These are phyloP conservation scores for Macrolepiota dolichaula DNA, from an alignment of 768 basidiomycete genomes.

Conservation along the genomic window DNA sequence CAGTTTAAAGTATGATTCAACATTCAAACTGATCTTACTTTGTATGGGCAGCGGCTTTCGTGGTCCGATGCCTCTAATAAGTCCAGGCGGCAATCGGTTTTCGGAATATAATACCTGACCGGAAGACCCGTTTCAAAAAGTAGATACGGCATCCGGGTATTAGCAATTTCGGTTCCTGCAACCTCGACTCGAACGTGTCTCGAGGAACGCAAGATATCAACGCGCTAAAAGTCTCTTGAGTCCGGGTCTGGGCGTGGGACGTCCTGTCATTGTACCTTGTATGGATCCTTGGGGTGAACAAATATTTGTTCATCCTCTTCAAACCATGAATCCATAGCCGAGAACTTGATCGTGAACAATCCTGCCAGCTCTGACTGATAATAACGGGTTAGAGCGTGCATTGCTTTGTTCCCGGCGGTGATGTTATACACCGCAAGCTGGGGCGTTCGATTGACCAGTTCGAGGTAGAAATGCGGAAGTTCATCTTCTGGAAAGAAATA, in stretches of 20 bases:
- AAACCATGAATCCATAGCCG: constrained; percentile 59
- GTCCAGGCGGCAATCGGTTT: constrained; percentile 50
- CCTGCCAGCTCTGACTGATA: constrained; percentile 35
- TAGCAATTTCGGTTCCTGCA: constrained; percentile 60
- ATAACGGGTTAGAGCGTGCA: constrained; percentile 25
- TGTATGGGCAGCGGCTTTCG: constrained; percentile 58
- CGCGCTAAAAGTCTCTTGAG: constrained; percentile 39
- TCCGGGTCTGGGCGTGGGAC: not conserved
- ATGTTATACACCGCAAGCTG: constrained; percentile 42
- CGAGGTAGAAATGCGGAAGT: constrained; percentile 40
- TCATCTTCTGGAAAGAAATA: constrained; percentile 53
- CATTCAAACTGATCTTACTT: constrained; percentile 34
- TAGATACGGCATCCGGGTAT: constrained; percentile 49
- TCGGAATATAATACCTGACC: constrained; percentile 59
- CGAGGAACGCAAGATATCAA: constrained; percentile 60
- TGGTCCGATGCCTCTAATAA: constrained; percentile 44
- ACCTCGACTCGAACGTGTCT: constrained; percentile 58
- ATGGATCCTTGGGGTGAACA: constrained; percentile 64
- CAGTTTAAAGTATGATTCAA: not conserved
- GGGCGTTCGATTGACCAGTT: constrained; percentile 18
- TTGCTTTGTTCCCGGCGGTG: constrained; percentile 35
- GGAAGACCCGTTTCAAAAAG: constrained; percentile 57
- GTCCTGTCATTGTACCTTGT: constrained; percentile 46
- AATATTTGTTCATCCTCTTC: constrained; percentile 66
- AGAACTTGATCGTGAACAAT: constrained; percentile 46